These are phyloP conservation scores for Trifolium subterraneum DNA, from an alignment of 306 rosid species.

Conservation along the genomic window DNA sequence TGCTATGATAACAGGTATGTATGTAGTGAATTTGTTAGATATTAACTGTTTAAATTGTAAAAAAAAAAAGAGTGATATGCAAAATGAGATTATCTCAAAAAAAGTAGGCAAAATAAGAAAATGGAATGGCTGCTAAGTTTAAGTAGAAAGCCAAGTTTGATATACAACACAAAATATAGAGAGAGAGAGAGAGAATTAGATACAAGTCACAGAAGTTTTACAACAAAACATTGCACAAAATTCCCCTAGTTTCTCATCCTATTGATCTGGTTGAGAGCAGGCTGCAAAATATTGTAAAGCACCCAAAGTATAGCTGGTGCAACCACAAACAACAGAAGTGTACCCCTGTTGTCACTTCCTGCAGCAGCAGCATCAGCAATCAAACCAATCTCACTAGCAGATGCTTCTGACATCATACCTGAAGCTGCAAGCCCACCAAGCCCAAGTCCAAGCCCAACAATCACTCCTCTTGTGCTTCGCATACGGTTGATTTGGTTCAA, in stretches of 20 bases:
- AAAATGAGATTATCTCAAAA: not conserved
- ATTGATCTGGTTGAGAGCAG: constrained; percentile 91
- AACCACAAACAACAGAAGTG: constrained; percentile 77
- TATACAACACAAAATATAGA: constrained; percentile 9
- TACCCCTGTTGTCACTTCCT: constrained; percentile 67
- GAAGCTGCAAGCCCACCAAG: constrained; percentile 50
- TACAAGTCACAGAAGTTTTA: constrained; percentile 48
- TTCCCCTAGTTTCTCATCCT: constrained; percentile 62
- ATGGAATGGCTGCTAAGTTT: not conserved
- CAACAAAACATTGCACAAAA: constrained; percentile 41
- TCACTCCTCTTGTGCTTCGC: constrained; percentile 62
- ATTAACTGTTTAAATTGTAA: not conserved
- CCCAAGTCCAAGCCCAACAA: constrained; percentile 35
- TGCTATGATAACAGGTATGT: not conserved
- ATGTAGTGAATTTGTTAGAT: not conserved
- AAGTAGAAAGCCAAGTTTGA: constrained; percentile 7
- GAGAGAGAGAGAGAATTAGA: constrained; percentile 3
- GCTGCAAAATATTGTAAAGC: constrained; percentile 82
- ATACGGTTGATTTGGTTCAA: constrained; percentile 83
- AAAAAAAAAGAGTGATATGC: not conserved
- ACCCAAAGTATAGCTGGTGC: constrained; percentile 90
- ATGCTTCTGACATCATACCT: constrained; percentile 54
- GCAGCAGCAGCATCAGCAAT: constrained; percentile 71
- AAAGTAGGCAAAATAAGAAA: not conserved
- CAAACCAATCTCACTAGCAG: constrained; percentile 61